Evolutionary conservation across 106 monocot genomes (phyloP), one percentile per base, ranked within the genome.

Genomic region (Hemerocallis citrina): DNA sequence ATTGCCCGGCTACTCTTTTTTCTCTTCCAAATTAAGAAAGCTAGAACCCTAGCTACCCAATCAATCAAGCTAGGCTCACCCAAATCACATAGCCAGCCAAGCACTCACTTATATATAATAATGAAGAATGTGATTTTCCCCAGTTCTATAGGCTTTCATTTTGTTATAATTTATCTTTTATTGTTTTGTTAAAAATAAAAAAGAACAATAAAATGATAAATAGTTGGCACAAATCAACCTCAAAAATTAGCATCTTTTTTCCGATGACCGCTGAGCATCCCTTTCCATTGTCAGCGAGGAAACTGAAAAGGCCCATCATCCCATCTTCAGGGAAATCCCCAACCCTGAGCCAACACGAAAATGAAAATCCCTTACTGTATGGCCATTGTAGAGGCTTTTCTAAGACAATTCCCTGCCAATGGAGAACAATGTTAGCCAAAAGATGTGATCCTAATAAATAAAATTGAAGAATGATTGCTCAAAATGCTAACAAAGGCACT

Each of bases 311-410:
- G 30, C 92, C 88, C 91, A 91, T 98, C 55, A 73, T 57, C 52
- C 82, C 88, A 63, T 52, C 68, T 32, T 89, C 73, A 67, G 79
- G 87, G 49, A 91, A 82, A 43, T 72, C 73, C 69, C 85, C 98
- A 50, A 92, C 69, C 71, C 98, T 88, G 19, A 92, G 52, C 98
- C 98, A 98, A 65, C 98, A 98, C 40, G 84, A 84, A 68, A 98
- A 98, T 22, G 98, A 88, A 67, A 98, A 92, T 22, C 98, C 98
- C 45, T 77, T 98, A 45, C 45, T 85, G 46, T 57, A 79, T 47
- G 98, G 85, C 92, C 98, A 98, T 63, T 98, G 98, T 13, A 98
- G 33, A 35, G 98, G 85, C 49, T 84, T 72, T 64, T 85, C 86
- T 54, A 98, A 70, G 42, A 78, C 67, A 74, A 98, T 98, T 44